phyloP scores from a whole-genome alignment of 2,329 filamentous ascomycete species.

The Sporothrix dimorphospora region DNA sequence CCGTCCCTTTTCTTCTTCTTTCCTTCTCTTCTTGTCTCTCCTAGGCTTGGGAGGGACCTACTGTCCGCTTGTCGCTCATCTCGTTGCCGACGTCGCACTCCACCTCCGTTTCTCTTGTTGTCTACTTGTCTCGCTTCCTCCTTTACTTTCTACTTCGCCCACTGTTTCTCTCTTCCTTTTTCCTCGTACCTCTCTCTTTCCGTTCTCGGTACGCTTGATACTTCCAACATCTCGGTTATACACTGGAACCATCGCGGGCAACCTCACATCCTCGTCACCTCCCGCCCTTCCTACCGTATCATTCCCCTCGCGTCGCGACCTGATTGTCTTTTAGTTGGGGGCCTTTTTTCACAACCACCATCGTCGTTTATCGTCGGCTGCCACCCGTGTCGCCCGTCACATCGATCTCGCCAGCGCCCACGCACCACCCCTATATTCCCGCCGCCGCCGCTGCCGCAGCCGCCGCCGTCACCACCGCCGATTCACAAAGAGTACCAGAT shows the following conservation, averaged over 20 bases:
- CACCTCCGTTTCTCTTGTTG: neutral
- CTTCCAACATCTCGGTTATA: neutral
- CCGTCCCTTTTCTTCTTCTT: neutral
- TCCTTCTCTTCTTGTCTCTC: neutral
- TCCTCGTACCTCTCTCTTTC: neutral
- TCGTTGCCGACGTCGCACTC: constrained; percentile 11
- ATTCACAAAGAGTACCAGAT: neutral
- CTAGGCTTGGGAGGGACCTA: neutral
- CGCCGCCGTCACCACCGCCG: neutral
- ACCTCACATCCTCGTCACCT: neutral
- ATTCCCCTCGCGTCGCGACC: neutral
- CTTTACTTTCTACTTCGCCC: neutral
- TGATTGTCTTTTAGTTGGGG: neutral
- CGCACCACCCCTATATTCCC: neutral
- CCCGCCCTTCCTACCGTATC: neutral
- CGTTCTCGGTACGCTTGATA: neutral
- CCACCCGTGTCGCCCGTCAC: neutral
- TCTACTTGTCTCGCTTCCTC: neutral
- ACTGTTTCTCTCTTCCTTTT: neutral
- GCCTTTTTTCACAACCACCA: neutral
- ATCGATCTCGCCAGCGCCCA: neutral
- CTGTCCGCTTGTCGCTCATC: neutral
- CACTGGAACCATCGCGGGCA: neutral
- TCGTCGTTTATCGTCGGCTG: neutral
- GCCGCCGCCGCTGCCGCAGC: neutral